These are phyloP conservation scores for Yamadazyma spencermartinsiae DNA, from an alignment of 1,139 yeast genomes.

Conservation along the genomic window DNA sequence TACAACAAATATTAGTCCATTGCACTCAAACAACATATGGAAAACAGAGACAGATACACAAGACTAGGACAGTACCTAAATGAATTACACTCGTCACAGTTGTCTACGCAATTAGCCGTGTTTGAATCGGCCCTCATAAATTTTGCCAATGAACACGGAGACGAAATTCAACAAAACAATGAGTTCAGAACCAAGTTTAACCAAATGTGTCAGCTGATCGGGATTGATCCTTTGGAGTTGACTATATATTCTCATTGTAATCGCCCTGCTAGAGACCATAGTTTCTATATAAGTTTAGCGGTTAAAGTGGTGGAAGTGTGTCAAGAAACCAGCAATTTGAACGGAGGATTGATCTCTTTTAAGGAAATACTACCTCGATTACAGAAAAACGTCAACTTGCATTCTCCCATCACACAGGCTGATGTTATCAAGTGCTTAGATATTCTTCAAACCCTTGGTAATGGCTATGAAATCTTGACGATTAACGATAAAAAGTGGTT, in stretches of 20 bases:
- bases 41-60: conserved; percentile 31
- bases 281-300: conserved; percentile 63
- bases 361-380: conserved; percentile 50
- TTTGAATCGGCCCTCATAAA: conserved; percentile 60
- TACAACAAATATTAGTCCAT: no score
- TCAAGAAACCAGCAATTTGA: conserved; percentile 64
- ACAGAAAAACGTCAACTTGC: conserved; percentile 21
- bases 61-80: conserved; percentile 26
- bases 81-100: conserved; percentile 48
- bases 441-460: conserved; percentile 29
- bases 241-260: conserved; percentile 25
- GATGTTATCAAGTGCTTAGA: conserved; percentile 24
- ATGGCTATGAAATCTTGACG: conserved; percentile 36
- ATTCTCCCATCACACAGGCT: conserved; percentile 17
- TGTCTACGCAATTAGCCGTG: conserved; percentile 59
- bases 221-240: conserved; percentile 76
- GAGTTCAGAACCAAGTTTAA: conserved; percentile 71
- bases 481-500: conserved; percentile 42
- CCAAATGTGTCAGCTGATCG: conserved; percentile 72
- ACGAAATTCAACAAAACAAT: conserved; percentile 62
- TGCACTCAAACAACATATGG: no score
- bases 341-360: conserved; percentile 77
- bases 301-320: conserved; percentile 77
- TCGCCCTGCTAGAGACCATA: conserved; percentile 33
- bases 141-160: conserved; percentile 63